Percentiles rank a stretch among this genome's conserved stretches.
Evolutionary conservation across 345 rosid genomes (phyloP).

Genomic region (Cardamine resedifolia): DNA sequence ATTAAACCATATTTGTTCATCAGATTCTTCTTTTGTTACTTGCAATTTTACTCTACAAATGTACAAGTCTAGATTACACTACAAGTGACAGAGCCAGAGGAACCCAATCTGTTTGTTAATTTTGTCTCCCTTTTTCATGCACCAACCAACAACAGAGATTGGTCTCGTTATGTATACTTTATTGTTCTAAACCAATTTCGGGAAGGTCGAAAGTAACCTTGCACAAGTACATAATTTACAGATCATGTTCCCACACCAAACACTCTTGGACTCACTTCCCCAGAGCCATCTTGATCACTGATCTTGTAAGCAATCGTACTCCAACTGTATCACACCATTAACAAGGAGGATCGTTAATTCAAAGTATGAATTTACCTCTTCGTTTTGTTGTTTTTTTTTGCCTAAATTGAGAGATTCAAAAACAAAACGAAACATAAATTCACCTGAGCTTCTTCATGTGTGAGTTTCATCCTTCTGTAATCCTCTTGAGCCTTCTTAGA

Average conservation of each 20-base stretch:
- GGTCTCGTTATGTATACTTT: background rate
- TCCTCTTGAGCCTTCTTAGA: constrained; percentile 94
- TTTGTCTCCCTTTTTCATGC: constrained; percentile 1
- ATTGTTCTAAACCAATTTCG: constrained; percentile 4
- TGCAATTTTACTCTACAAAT: background rate
- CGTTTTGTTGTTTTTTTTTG: background rate
- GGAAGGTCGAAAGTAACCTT: background rate
- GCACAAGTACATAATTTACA: constrained; percentile 7
- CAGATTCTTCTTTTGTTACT: background rate
- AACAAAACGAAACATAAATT: background rate
- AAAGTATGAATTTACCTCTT: background rate
- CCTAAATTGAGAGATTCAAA: background rate
- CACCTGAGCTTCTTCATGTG: constrained; percentile 67
- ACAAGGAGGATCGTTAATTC: background rate
- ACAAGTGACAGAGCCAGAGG: background rate
- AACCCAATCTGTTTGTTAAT: constrained; percentile 5
- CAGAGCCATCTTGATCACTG: constrained; percentile 32
- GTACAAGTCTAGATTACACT: background rate
- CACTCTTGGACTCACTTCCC: constrained; percentile 33
- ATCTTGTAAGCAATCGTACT: constrained; percentile 47
- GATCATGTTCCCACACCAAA: constrained; percentile 7
- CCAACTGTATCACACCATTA: constrained; percentile 56
- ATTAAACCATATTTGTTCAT: background rate
- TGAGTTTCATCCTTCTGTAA: constrained; percentile 80
- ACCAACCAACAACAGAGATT: background rate